Evolutionary conservation across 257 asterid species (phyloP), one percentile per base, ranked within the genome.

Genomic region (Craterostigma plantagineum): DNA sequence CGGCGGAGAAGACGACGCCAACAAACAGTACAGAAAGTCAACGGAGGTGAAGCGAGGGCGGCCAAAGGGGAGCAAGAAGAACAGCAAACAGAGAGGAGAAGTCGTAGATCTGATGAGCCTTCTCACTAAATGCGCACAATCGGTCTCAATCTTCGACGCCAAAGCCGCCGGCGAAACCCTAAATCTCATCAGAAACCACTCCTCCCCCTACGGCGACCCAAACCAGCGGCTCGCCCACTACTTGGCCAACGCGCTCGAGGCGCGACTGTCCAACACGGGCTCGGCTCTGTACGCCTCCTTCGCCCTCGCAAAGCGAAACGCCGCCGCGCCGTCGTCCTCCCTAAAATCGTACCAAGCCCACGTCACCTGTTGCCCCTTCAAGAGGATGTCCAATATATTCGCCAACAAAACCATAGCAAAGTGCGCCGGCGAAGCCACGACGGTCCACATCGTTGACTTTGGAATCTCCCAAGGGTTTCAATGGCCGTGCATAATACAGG

Each of bases 401-500:
- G 80, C 83, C 0, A 72, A 72, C 59, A 75, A 69, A 54, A 52
- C 77, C 1, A 79, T 79, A 0, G 75, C 38, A 7, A 69, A 16
- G 10, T 5, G 7, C 16, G n/a, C 67, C 0, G 46, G 23, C 7
- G 58, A 60, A 6, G 76, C 76, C 1, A 1, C 45, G 0, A 61
- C 30, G 33, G 38, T 79, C 33, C 92, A 79, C 57, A 70, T 79
- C 4, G 65, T 79, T 11, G 92, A 79, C 54, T 75, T 79, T 4
- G 92, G 92, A 0, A 72, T 79, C 40, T 11, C 64, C 10, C 64
- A 75, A 30, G 92, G 92, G 7, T 79, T 75, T 12, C 92, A 79
- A n/a, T 79, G 92, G 92, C 92, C 92, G 1, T 75, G 87, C 37
- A 51, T 79, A 3, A 71, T 79, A 45, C 86, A 79, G 12, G 73